Evolutionary conservation across 2,329 filamentous ascomycete genomes (phyloP).

Genomic region (Cladosporium velox): DNA sequence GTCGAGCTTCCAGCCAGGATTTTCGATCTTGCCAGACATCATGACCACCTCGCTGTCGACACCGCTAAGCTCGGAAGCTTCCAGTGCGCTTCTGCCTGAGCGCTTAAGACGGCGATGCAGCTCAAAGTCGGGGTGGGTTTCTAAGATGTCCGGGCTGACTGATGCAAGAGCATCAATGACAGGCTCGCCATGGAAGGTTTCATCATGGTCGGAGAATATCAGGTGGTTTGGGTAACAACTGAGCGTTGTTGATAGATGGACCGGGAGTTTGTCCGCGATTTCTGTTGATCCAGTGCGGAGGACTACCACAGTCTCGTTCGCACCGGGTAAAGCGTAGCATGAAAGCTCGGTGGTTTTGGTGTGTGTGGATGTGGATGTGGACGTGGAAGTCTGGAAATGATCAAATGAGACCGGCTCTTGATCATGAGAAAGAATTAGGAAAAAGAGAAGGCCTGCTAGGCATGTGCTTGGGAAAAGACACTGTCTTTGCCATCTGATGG

Average conservation of each 20-base stretch:
- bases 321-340: slow-evolving; percentile 33
- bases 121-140: slow-evolving; percentile 37
- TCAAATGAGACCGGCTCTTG: background rate
- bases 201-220: slow-evolving; percentile 61
- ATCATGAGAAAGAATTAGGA: background rate
- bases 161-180: slow-evolving; percentile 40
- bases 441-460: background rate
- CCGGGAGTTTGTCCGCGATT: slow-evolving; percentile 55
- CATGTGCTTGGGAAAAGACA: background rate
- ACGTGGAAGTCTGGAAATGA: background rate
- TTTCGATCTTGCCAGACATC: background rate
- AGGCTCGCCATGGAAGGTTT: slow-evolving; percentile 49
- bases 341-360: background rate
- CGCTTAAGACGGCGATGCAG: slow-evolving; percentile 42
- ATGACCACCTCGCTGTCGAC: background rate
- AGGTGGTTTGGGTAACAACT: slow-evolving; percentile 57
- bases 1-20: slow-evolving; percentile 36
- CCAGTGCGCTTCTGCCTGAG: slow-evolving; percentile 35
- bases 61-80: slow-evolving; percentile 28
- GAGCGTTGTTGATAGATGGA: slow-evolving; percentile 57
- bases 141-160: slow-evolving; percentile 34
- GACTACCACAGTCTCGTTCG: slow-evolving; percentile 57
- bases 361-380: background rate
- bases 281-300: slow-evolving; percentile 62
- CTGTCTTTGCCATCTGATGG: background rate